phyloP scores from a whole-genome alignment of 768 basidiomycete species.

The Omphalotus guepiniiformis region DNA sequence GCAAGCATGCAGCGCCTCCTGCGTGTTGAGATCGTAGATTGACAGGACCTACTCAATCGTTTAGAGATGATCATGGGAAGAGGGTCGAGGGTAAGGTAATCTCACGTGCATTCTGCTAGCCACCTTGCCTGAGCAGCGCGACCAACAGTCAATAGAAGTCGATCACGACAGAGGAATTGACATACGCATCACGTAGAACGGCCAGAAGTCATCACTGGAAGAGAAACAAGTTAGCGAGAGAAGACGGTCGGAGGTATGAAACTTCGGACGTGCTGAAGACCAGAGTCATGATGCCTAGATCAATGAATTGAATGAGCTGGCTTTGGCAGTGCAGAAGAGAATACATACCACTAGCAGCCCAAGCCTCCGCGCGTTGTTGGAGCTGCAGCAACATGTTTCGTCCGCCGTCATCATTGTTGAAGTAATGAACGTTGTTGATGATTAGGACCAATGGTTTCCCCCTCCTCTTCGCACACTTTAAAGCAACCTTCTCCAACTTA shows the following conservation, averaged over 20 bases:
- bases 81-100: background rate
- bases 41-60: conserved; percentile 50
- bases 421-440: conserved; percentile 75
- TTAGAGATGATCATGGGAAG: background rate
- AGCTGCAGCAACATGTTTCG: conserved; percentile 78
- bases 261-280: conserved; percentile 74
- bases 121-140: conserved; percentile 46
- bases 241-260: no score
- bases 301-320: background rate
- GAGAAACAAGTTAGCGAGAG: no score
- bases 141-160: background rate
- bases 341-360: conserved; percentile 71
- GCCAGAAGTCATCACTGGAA: conserved; percentile 80
- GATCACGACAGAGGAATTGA: conserved; percentile 15
- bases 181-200: conserved; percentile 62
- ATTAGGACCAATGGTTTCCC: conserved; percentile 74
- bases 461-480: conserved; percentile 50
- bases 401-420: conserved; percentile 75
- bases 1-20: conserved; percentile 57
- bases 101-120: conserved; percentile 72
- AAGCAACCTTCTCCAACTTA: conserved; percentile 83
- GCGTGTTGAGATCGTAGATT: conserved; percentile 60
- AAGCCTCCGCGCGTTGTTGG: conserved; percentile 81
- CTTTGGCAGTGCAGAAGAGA: conserved; percentile 8
- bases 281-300: conserved; percentile 66